Base-by-base conservation (phyloP, 2,329 filamentous ascomycete genomes). In the Rutstroemia sp. region DNA sequence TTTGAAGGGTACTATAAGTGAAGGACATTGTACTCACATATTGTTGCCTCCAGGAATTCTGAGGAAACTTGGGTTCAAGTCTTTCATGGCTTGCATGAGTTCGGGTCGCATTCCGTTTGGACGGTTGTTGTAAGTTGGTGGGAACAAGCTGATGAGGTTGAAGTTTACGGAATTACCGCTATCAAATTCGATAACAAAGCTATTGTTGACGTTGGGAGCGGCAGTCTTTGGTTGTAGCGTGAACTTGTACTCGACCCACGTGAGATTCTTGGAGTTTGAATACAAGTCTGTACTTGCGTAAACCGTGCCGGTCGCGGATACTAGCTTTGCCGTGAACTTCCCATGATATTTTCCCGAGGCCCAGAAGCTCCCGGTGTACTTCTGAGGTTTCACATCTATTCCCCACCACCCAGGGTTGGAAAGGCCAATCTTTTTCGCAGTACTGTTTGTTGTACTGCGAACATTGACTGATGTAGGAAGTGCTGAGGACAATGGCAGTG, bases 11-110 rank as follows among this genome's bases (percentile, higher is more conserved):
- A n/a, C 10, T 10, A 27, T 6, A 5, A 34, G 4, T 4, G 8
- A 71, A 65, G 70, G 46, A 72, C 10, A 61, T 57, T 45, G 55
- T 2, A 65, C 69, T 55, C 66, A 71, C 67, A 86, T 69, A 72
- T 83, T 85, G 65, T 85, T 85, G 9, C 82, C 84, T 5, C 85
- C 85, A 0, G 85, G 84, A 56, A 86, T 79, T 18, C 85, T 77
- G 41, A 88, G 74, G 62, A 86, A 79, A 16, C 75, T 76, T 0
- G 78, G 77, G 46, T 79, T 77, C 1, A 83, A 65, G 9, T 72
- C 74, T 2, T 74, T 77, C 2, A 85, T 67, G 7, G 75, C 74
- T 57, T 79, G 73, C 3, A 76, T 77, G 54, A 86, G 69, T 52
- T 85, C 81, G 8, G 75, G 68, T 5, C 82, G 73, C 47, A 84